phyloP scores from a whole-genome alignment of 441 rosid species.

The Breynia disticha region DNA sequence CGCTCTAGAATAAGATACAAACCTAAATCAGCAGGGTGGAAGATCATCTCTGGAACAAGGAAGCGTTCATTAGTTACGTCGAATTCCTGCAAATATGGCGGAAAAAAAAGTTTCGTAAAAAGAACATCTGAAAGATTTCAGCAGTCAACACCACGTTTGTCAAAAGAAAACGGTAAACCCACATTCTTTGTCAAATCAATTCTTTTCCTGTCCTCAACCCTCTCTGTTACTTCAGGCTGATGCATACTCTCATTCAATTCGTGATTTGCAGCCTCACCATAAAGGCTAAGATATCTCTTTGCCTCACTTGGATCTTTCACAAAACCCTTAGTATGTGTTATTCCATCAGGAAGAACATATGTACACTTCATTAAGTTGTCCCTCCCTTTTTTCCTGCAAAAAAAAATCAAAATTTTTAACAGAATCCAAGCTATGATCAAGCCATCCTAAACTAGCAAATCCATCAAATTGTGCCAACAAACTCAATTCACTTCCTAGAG shows the following conservation, averaged over 20 bases:
- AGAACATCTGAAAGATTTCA: slow-evolving; percentile 1
- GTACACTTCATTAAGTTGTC: slow-evolving; percentile 54
- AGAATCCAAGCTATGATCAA: neutral
- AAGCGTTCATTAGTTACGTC: slow-evolving; percentile 91
- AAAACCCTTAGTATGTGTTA: slow-evolving; percentile 71
- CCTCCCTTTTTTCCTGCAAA: slow-evolving; percentile 46
- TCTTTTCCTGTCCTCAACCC: slow-evolving; percentile 37
- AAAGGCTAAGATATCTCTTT: slow-evolving; percentile 32
- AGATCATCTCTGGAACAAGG: slow-evolving; percentile 89
- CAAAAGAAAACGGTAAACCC: slow-evolving; percentile 4
- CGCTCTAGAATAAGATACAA: slow-evolving; percentile 12
- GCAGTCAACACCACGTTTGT: neutral
- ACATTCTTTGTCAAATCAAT: slow-evolving; percentile 66
- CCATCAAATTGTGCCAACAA: too few relatives aligned
- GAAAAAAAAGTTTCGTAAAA: too few relatives aligned
- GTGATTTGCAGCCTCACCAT: slow-evolving; percentile 16
- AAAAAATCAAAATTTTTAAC: too few relatives aligned
- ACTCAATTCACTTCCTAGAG: too few relatives aligned
- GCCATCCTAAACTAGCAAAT: too few relatives aligned
- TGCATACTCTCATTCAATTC: slow-evolving; percentile 18
- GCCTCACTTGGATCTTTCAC: slow-evolving; percentile 69
- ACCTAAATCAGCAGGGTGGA: slow-evolving; percentile 97
- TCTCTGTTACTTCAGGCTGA: slow-evolving; percentile 25
- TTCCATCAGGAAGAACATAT: slow-evolving; percentile 86
- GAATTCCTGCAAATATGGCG: slow-evolving; percentile 59